A percentile compares a stretch with the other conserved stretches of the same genome.
These are phyloP conservation scores for Arachnomyces sp. DNA, from an alignment of 2,329 filamentous ascomycete species.

Conservation along the genomic window DNA sequence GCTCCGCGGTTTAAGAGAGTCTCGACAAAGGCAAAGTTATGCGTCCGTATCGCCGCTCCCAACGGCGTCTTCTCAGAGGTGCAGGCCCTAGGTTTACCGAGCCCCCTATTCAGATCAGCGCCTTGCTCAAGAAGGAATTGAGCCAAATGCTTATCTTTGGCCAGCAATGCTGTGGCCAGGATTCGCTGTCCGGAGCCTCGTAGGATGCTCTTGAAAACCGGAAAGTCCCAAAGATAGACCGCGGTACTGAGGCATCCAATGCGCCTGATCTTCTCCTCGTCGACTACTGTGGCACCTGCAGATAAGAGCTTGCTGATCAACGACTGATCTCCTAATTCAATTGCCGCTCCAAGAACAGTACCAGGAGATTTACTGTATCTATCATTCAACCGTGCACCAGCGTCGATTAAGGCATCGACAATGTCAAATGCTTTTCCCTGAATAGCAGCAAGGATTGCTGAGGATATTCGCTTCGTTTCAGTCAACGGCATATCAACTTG, in stretches of 20 bases:
- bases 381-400: slow-evolving; percentile 9
- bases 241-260: slow-evolving; percentile 1
- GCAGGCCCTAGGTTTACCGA: no score
- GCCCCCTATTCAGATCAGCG: neutral
- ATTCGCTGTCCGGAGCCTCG: slow-evolving; percentile 1
- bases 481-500: slow-evolving; percentile 1
- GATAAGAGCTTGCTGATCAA: slow-evolving; percentile 2
- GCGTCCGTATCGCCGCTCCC: slow-evolving; percentile 4
- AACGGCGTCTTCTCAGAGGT: neutral
- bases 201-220: slow-evolving; percentile 1
- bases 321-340: slow-evolving; percentile 4
- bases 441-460: slow-evolving; percentile 3
- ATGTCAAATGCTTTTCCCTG: slow-evolving; percentile 1
- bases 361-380: slow-evolving; percentile 5
- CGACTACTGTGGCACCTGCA: slow-evolving; percentile 2
- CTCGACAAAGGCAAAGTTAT: slow-evolving; percentile 1
- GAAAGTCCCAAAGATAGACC: slow-evolving; percentile 4
- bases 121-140: slow-evolving; percentile 6
- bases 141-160: slow-evolving; percentile 1
- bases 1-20: slow-evolving; percentile 7
- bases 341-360: slow-evolving; percentile 6
- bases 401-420: slow-evolving; percentile 9
- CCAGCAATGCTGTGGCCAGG: slow-evolving; percentile 2
- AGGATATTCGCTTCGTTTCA: slow-evolving; percentile 1
- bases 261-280: neutral